Conservation (phyloP, 805 yeast species). For the Kluyveromyces nonfermentans region DNA sequence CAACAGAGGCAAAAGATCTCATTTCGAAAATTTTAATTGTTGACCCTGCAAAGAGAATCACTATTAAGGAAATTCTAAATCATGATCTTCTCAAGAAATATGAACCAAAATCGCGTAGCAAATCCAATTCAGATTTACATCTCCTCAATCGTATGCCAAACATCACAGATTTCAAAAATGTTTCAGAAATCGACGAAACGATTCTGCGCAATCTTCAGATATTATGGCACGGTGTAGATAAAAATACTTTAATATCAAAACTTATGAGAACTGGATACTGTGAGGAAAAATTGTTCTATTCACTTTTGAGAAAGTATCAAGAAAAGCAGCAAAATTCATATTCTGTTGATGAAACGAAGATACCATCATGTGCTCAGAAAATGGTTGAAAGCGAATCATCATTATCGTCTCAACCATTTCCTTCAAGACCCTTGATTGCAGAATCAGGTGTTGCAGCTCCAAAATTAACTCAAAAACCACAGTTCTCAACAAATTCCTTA, state of each 20-base stretch:
- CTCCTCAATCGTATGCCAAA: conserved; percentile 12
- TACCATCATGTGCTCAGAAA: not conserved
- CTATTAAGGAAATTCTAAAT: conserved; percentile 52
- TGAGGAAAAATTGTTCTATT: conserved; percentile 75
- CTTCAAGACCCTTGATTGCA: not conserved
- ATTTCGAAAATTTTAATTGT: conserved; percentile 57
- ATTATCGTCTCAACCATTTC: not conserved
- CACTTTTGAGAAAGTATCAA: conserved; percentile 63
- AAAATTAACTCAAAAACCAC: conserved; percentile 22
- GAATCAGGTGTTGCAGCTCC: conserved; percentile 14
- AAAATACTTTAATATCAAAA: conserved; percentile 44
- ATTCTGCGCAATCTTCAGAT: conserved; percentile 68
- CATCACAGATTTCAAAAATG: conserved; percentile 16
- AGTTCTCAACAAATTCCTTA: conserved; percentile 22
- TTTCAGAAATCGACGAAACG: conserved; percentile 57
- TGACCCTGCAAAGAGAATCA: conserved; percentile 61
- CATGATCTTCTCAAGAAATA: conserved; percentile 81
- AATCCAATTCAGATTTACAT: conserved; percentile 23
- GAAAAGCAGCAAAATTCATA: conserved; percentile 43
- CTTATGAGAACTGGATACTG: conserved; percentile 48
- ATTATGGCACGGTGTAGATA: conserved; percentile 70
- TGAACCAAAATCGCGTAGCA: conserved; percentile 18
- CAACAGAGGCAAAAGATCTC: conserved; percentile 58
- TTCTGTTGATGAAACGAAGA: not conserved
- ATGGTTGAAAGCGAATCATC: not conserved